Evolutionary conservation across 768 basidiomycete genomes (phyloP).

Genomic region (Suillus variegatus): DNA sequence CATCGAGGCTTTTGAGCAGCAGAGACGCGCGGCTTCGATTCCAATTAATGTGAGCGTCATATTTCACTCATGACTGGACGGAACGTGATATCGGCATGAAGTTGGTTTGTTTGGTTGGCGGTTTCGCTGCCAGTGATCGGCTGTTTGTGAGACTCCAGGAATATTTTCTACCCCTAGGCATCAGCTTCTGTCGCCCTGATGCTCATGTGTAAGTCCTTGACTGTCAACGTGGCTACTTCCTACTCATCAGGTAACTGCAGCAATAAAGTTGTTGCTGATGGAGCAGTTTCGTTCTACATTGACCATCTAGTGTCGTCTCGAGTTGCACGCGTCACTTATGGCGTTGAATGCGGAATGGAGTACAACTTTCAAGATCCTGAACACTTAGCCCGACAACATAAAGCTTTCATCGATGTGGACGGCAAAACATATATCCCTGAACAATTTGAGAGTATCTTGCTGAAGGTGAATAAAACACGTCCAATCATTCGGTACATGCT

Average conservation of each 20-base stretch:
- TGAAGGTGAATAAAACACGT: constrained; percentile 26
- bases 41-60: constrained; percentile 29
- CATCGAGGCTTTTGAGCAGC: constrained; percentile 33
- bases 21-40: constrained; percentile 20
- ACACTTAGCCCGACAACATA: constrained; percentile 34
- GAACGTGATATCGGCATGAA: background rate
- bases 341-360: constrained; percentile 26
- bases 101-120: constrained; percentile 52
- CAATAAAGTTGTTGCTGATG: constrained; percentile 53
- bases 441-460: constrained; percentile 39
- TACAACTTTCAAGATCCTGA: constrained; percentile 36
- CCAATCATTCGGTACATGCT: background rate
- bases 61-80: background rate
- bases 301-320: constrained; percentile 48
- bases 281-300: constrained; percentile 40
- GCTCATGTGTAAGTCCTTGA: constrained; percentile 44
- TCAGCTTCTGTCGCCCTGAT: constrained; percentile 48
- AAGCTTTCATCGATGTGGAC: constrained; percentile 19
- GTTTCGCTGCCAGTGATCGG: constrained; percentile 50
- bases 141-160: constrained; percentile 43
- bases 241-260: constrained; percentile 20
- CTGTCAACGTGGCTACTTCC: background rate
- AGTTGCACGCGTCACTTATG: constrained; percentile 43
- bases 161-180: constrained; percentile 34
- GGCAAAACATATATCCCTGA: constrained; percentile 34